A percentile compares a stretch with the other conserved stretches of the same genome.
phyloP scores from a whole-genome alignment of 306 rosid species.

The Quercus glauca region DNA sequence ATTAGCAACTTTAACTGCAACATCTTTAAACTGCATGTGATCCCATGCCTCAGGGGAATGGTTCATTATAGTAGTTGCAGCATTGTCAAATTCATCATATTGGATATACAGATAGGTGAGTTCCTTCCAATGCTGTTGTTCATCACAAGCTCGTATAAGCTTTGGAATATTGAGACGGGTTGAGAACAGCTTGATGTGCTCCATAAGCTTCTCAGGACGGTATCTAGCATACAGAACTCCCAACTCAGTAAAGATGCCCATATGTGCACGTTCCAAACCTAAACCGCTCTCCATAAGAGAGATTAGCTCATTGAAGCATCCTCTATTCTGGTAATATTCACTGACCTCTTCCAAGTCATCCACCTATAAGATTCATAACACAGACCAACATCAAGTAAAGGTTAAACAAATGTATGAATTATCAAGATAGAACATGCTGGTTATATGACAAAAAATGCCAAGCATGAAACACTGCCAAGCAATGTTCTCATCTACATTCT shows the following conservation, averaged over 20 bases:
- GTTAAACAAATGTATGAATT: not conserved
- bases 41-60: slow-evolving; percentile 99
- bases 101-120: slow-evolving; percentile 95
- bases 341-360: slow-evolving; percentile 99
- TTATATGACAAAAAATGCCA: not conserved
- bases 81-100: slow-evolving; percentile 97
- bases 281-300: slow-evolving; percentile 99
- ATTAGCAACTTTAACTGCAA: slow-evolving; percentile 86
- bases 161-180: slow-evolving; percentile 96
- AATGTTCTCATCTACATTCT: slow-evolving; percentile 16
- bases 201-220: slow-evolving; percentile 99
- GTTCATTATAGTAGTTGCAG: slow-evolving; percentile 98
- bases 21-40: slow-evolving; percentile 98
- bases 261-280: slow-evolving; percentile 97
- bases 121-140: slow-evolving; percentile 98
- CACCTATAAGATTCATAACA: slow-evolving; percentile 53
- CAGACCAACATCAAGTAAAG: slow-evolving; percentile 5
- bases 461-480: slow-evolving; percentile 13
- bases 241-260: slow-evolving; percentile 98
- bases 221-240: slow-evolving; percentile 99
- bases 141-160: slow-evolving; percentile 98
- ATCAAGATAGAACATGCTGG: not conserved
- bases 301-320: slow-evolving; percentile 93
- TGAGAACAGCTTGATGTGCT: slow-evolving; percentile 92
- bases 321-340: slow-evolving; percentile 97